Evolutionary conservation across 768 basidiomycete species (phyloP).

Genomic region (Tricholoma hemisulphureum): DNA sequence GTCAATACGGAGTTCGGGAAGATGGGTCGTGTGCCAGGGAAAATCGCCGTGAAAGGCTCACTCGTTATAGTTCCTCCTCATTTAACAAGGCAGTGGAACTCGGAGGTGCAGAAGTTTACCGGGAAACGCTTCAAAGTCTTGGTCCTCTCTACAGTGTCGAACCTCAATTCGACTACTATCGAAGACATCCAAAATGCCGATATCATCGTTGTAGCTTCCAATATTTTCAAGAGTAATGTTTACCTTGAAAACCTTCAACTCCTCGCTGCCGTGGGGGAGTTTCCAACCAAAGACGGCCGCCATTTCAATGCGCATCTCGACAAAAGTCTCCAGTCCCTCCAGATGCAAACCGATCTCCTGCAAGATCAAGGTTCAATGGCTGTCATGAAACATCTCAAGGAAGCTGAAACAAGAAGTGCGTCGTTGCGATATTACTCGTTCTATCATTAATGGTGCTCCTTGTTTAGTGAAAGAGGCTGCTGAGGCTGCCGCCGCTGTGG

Average conservation of each 20-base stretch:
- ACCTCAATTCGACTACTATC: constrained; percentile 71
- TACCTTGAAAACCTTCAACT: constrained; percentile 77
- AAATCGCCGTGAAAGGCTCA: constrained; percentile 77
- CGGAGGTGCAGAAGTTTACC: constrained; percentile 82
- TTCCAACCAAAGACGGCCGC: constrained; percentile 79
- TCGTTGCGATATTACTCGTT: background rate
- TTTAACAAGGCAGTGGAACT: constrained; percentile 85
- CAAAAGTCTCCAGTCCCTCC: constrained; percentile 54
- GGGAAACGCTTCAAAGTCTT: constrained; percentile 60
- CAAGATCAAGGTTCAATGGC: constrained; percentile 59
- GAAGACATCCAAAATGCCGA: constrained; percentile 78
- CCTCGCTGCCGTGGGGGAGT: constrained; percentile 62
- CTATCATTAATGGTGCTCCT: constrained; percentile 2
- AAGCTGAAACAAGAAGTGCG: constrained; percentile 60
- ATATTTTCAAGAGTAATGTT: constrained; percentile 74
- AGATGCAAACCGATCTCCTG: constrained; percentile 66
- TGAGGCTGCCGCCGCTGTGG: constrained; percentile 40
- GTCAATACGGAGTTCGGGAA: constrained; percentile 59
- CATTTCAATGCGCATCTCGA: constrained; percentile 87
- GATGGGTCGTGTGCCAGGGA: constrained; percentile 50
- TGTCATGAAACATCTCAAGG: constrained; percentile 64
- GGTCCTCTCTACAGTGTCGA: constrained; percentile 63
- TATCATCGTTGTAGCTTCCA: constrained; percentile 82
- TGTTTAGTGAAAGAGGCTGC: constrained; percentile 50
- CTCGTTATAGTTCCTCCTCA: constrained; percentile 88